These are phyloP conservation scores for Tilletia horrida DNA, from an alignment of 1,284 basidiomycete genomes.

Conservation along the genomic window DNA sequence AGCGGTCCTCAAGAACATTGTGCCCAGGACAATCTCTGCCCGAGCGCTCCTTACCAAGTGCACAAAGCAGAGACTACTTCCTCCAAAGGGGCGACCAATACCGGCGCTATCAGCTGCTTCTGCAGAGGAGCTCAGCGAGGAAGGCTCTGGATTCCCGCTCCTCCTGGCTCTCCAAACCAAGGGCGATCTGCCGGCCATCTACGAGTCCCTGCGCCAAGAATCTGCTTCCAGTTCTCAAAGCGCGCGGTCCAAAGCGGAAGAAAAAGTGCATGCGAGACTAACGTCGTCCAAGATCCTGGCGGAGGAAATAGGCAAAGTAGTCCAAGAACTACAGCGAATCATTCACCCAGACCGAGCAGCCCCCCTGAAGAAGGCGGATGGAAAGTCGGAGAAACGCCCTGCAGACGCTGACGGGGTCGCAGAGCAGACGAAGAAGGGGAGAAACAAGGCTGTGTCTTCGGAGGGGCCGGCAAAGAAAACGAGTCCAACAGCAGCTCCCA, in stretches of 20 bases:
- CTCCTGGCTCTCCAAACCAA: neutral
- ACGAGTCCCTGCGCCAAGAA: neutral
- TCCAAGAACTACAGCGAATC: slow-evolving; percentile 57
- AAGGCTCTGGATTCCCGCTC: neutral
- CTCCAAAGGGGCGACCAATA: slow-evolving; percentile 27
- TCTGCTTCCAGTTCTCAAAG: neutral
- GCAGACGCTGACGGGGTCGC: neutral
- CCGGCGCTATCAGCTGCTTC: no score
- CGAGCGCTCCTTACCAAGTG: slow-evolving; percentile 40
- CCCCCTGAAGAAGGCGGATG: neutral
- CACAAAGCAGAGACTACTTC: slow-evolving; percentile 37
- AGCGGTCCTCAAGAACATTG: slow-evolving; percentile 65
- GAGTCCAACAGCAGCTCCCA: neutral
- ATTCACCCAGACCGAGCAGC: slow-evolving; percentile 11
- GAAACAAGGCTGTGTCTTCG: neutral
- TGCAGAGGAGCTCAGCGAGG: slow-evolving; percentile 23
- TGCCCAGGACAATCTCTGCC: slow-evolving; percentile 29
- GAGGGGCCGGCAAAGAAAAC: neutral
- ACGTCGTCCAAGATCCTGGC: slow-evolving; percentile 74
- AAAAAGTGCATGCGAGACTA: slow-evolving; percentile 70
- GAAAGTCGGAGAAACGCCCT: neutral
- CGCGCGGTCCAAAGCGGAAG: slow-evolving; percentile 52
- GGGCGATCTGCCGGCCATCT: neutral
- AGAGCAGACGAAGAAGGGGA: neutral
- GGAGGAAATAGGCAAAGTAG: slow-evolving; percentile 61